Conservation (phyloP, 192 early-diverging fungal genomes). For the Podila epicladia region DNA sequence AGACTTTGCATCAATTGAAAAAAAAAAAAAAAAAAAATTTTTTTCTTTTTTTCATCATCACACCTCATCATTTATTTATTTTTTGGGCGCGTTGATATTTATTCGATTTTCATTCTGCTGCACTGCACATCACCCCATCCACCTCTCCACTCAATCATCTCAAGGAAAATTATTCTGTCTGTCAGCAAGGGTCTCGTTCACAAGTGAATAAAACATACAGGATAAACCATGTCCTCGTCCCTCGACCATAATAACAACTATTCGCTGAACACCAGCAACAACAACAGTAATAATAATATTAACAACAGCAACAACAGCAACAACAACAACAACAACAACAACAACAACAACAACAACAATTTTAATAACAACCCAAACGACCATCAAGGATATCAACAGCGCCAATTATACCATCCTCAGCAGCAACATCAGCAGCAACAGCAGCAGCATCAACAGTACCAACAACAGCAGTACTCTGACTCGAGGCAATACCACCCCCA, state of each 20-base stretch:
- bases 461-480: background rate
- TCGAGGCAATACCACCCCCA: slow-evolving; percentile 2
- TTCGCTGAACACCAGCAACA: slow-evolving; percentile 7
- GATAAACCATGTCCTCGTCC: slow-evolving; percentile 21
- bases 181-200: background rate
- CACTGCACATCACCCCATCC: background rate
- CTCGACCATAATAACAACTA: slow-evolving; percentile 17
- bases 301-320: slow-evolving; percentile 9
- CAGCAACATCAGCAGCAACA: slow-evolving; percentile 3
- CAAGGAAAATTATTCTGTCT: background rate
- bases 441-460: slow-evolving; percentile 12
- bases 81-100: background rate
- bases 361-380: background rate
- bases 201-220: background rate
- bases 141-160: too few species aligned
- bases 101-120: background rate
- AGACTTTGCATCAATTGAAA: background rate
- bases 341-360: slow-evolving; percentile 6
- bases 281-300: slow-evolving; percentile 8
- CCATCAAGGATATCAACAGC: slow-evolving; percentile 5
- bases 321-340: background rate
- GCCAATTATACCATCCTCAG: slow-evolving; percentile 15
- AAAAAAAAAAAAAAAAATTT: background rate
- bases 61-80: too few species aligned
- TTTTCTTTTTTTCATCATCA: too few species aligned